Percentiles rank a stretch among this genome's conserved stretches.
phyloP scores from a whole-genome alignment of 352 stramenopile genomes.

The Globisporangium cederbergense region DNA sequence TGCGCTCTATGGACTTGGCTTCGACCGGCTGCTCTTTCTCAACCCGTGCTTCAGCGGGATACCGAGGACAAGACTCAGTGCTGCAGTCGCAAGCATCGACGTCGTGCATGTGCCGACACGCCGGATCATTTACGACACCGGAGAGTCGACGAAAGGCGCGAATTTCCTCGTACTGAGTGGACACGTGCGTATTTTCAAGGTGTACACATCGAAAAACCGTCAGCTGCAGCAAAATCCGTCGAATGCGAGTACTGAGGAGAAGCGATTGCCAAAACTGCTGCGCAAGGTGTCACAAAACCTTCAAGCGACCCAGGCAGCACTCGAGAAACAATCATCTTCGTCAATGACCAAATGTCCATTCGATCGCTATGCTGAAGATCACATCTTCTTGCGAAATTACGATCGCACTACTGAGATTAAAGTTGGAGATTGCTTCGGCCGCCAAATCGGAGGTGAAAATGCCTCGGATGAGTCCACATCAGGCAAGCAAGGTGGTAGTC shows the following conservation, averaged over 20 bases:
- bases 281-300: slow-evolving; percentile 3
- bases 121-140: slow-evolving; percentile 26
- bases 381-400: slow-evolving; percentile 34
- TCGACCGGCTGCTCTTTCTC: slow-evolving; percentile 23
- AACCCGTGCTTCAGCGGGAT: slow-evolving; percentile 22
- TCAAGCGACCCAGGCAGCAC: background rate
- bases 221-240: slow-evolving; percentile 1
- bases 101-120: slow-evolving; percentile 20
- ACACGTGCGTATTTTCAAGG: slow-evolving; percentile 17
- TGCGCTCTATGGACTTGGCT: slow-evolving; percentile 9
- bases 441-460: slow-evolving; percentile 9
- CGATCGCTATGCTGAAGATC: slow-evolving; percentile 26
- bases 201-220: slow-evolving; percentile 8
- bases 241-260: slow-evolving; percentile 7
- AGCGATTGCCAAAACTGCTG: slow-evolving; percentile 9
- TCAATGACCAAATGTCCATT: slow-evolving; percentile 11
- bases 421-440: slow-evolving; percentile 24
- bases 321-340: slow-evolving; percentile 7
- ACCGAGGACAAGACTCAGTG: slow-evolving; percentile 18
- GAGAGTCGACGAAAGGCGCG: slow-evolving; percentile 18
- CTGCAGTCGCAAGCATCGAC: slow-evolving; percentile 13
- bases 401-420: slow-evolving; percentile 22
- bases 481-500: background rate
- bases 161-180: slow-evolving; percentile 24
- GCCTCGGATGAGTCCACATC: background rate